phyloP scores from a whole-genome alignment of 306 rosid species.

The Fragaria ananassa region DNA sequence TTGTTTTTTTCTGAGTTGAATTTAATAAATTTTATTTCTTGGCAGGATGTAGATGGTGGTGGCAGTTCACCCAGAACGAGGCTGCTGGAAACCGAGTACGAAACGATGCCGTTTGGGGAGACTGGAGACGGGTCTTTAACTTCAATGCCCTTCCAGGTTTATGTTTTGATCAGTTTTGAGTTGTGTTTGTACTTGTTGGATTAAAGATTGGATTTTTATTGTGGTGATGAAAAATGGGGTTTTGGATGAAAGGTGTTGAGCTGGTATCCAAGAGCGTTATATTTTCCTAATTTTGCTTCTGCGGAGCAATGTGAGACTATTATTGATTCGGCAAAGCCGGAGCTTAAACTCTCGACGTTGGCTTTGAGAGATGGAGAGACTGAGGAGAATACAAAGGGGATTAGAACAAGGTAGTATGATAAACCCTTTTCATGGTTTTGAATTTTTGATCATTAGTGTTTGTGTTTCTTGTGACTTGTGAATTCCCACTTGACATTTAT shows the following conservation, averaged over 20 bases:
- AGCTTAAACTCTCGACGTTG: slow-evolving; percentile 63
- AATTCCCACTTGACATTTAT: neutral
- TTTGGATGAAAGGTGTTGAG: slow-evolving; percentile 57
- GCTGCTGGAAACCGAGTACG: slow-evolving; percentile 42
- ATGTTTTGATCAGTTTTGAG: neutral
- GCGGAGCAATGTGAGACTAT: slow-evolving; percentile 68
- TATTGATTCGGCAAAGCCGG: slow-evolving; percentile 46
- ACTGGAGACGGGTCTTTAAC: slow-evolving; percentile 70
- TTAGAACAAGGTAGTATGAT: slow-evolving; percentile 75
- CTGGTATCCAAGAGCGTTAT: slow-evolving; percentile 77
- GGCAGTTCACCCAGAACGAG: slow-evolving; percentile 37
- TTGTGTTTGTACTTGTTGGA: neutral
- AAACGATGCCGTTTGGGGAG: slow-evolving; percentile 50
- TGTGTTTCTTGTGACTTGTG: neutral
- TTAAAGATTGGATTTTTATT: slow-evolving; percentile 3
- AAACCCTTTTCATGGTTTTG: slow-evolving; percentile 1
- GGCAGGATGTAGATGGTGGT: slow-evolving; percentile 37
- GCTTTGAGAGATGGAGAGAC: slow-evolving; percentile 74
- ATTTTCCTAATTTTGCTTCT: slow-evolving; percentile 87
- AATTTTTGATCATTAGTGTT: neutral
- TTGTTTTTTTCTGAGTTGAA: neutral
- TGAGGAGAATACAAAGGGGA: slow-evolving; percentile 47
- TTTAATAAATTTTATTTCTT: slow-evolving; percentile 7
- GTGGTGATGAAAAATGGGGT: slow-evolving; percentile 2
- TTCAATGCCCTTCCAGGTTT: slow-evolving; percentile 86